These are phyloP conservation scores for Debaryomycetaceae sp. DNA, from an alignment of 1,139 yeast genomes.

Conservation along the genomic window DNA sequence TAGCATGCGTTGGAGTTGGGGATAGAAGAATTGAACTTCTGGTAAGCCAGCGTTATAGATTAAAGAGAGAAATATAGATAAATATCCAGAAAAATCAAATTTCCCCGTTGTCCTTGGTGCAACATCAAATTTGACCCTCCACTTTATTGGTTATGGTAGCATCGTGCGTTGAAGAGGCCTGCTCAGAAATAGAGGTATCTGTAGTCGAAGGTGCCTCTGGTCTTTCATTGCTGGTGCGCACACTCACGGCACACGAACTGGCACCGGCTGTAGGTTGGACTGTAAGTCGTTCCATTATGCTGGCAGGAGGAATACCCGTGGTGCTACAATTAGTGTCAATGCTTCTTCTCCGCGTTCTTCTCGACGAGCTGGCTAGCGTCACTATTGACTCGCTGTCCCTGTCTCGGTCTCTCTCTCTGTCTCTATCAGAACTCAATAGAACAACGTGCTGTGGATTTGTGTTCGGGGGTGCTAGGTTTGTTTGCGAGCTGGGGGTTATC, in stretches of 20 bases:
- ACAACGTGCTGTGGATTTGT: constrained; percentile 3
- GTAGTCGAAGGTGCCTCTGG: constrained; percentile 7
- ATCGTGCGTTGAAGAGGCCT: not conserved
- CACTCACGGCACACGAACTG: constrained; percentile 26
- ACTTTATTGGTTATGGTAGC: not conserved
- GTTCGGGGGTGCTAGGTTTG: constrained; percentile 7
- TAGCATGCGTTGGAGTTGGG: not conserved
- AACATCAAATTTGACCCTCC: not conserved
- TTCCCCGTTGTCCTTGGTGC: not conserved
- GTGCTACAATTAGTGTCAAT: constrained; percentile 59
- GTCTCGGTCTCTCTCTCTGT: constrained; percentile 16
- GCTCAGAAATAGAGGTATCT: not conserved
- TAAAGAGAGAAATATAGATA: no score
- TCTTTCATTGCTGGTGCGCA: constrained; percentile 16
- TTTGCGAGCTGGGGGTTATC: constrained; percentile 38
- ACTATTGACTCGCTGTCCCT: constrained; percentile 53
- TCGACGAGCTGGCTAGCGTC: constrained; percentile 51
- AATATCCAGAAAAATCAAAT: no score
- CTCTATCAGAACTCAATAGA: constrained; percentile 4
- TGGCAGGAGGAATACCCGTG: constrained; percentile 63
- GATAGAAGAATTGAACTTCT: no score
- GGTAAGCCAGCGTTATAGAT: no score
- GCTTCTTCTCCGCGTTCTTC: constrained; percentile 49
- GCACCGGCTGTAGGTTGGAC: constrained; percentile 31
- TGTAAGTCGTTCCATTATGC: constrained; percentile 51